These are phyloP conservation scores for Termitomyces sp. DNA, from an alignment of 768 basidiomycete species.

Conservation along the genomic window DNA sequence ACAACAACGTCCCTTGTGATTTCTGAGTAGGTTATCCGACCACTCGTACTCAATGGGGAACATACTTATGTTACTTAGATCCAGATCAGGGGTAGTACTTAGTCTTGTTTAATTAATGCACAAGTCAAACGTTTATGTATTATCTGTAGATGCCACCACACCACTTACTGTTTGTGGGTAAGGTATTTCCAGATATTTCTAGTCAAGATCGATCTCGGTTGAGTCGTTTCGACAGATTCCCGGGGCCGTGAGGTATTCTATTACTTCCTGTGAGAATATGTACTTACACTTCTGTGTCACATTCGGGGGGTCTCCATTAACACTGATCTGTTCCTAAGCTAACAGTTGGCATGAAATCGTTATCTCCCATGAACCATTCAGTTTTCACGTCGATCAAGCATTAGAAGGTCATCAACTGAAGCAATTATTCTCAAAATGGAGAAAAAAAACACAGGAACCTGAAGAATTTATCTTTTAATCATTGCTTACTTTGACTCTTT, in stretches of 20 bases:
- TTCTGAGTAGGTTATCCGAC: no score
- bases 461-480: no score
- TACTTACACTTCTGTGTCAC: no score
- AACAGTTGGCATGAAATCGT: no score
- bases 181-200: background rate
- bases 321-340: background rate
- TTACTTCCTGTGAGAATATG: background rate
- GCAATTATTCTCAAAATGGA: background rate
- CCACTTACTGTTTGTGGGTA: background rate
- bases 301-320: background rate
- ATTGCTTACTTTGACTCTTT: no score
- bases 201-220: background rate
- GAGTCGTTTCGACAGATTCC: no score
- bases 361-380: no score
- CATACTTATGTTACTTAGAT: background rate
- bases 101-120: slow-evolving; percentile 1
- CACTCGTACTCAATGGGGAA: no score
- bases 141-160: no score
- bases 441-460: background rate
- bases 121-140: no score
- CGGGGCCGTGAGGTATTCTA: no score
- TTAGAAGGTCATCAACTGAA: background rate
- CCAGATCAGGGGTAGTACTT: slow-evolving; percentile 5
- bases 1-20: background rate
- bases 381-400: background rate